Evolutionary conservation across 306 rosid species (phyloP), one percentile per base, ranked within the genome.

Genomic region (Fragaria ananassa): DNA sequence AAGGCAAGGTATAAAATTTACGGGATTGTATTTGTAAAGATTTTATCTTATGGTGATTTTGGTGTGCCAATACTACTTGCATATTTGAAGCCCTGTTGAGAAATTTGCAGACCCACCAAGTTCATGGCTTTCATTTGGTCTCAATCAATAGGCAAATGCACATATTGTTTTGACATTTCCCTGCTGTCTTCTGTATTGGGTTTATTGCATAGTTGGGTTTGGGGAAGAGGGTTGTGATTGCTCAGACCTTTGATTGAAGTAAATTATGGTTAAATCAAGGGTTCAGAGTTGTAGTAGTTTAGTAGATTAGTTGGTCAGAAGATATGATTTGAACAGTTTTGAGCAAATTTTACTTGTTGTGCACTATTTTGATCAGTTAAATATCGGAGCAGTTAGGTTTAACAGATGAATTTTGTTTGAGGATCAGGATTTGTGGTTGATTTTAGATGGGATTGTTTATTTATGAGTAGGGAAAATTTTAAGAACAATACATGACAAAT

Each of bases 1-100:
- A 88, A 51, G 93, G 96, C 70, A 90, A 89, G 86, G 99, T 92
- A 57, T 74, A 82, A 29, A 27, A 27, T 69, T 71, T 45, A 74
- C 14, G n/a, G 67, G 35, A 11, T n/a, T 53, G 9, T 8, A 6
- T n/a, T n/a, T 72, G 53, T 8, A 3, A 46, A 58, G 44, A 57
- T 25, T 58, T 58, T 10, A 44, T 4, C 42, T 14, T 41, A 42
- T 4, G 37, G 37, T 60, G 37, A 25, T 14, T 41, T 58, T 1
- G 37, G 39, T 60, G 37, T 42, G 76, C 53, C 6, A 41, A 12
- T 21, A 37, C 41, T 37, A 37, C 39, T 4, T 35, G 41, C 8
- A 37, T 37, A 5, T 37, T 37, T 37, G 7, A 37, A 31, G 35
- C 35, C 0, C 35, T 25, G 10, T 10, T 35, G 65, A 23, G 29